Conservation (phyloP, 768 basidiomycete genomes). For the Krasilnikovozyma curviuscula region DNA sequence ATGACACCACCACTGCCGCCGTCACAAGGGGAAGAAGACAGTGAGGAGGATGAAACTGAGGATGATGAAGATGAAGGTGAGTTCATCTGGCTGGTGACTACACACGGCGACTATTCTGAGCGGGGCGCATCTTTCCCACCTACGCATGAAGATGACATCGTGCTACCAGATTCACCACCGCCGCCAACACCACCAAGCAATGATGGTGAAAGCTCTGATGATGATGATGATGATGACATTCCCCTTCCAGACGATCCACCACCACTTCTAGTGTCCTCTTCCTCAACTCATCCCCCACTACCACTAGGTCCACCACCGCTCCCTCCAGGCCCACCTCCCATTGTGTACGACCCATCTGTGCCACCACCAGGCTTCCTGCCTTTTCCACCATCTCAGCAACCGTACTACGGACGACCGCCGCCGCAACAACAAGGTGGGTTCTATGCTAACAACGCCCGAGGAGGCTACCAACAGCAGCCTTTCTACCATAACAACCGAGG, state of each 20-base stretch:
- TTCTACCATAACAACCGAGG: too few relatives aligned
- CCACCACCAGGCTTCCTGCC: not conserved
- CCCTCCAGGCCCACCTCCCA: conserved; percentile 17
- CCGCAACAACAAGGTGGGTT: too few relatives aligned
- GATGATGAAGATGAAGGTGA: conserved; percentile 27
- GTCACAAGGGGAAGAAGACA: conserved; percentile 38
- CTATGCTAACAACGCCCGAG: too few relatives aligned
- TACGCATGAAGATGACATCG: conserved; percentile 55
- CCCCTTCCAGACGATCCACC: conserved; percentile 2
- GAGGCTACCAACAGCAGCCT: too few relatives aligned
- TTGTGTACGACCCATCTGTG: not conserved
- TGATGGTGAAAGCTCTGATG: conserved; percentile 12
- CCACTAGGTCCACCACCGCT: conserved; percentile 16
- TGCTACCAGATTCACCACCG: conserved; percentile 72
- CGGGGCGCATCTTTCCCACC: not conserved
- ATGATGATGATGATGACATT: conserved; percentile 20
- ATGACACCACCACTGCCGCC: not conserved
- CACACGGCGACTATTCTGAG: conserved; percentile 12
- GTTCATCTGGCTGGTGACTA: not conserved
- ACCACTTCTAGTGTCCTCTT: not conserved
- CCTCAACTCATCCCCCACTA: conserved; percentile 17
- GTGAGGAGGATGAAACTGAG: conserved; percentile 37
- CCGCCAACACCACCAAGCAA: conserved; percentile 32
- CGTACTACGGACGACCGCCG: too few relatives aligned
- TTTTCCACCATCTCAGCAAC: too few relatives aligned